phyloP scores from a whole-genome alignment of 495 filamentous ascomycete genomes.

The Penicillium pancosmium region DNA sequence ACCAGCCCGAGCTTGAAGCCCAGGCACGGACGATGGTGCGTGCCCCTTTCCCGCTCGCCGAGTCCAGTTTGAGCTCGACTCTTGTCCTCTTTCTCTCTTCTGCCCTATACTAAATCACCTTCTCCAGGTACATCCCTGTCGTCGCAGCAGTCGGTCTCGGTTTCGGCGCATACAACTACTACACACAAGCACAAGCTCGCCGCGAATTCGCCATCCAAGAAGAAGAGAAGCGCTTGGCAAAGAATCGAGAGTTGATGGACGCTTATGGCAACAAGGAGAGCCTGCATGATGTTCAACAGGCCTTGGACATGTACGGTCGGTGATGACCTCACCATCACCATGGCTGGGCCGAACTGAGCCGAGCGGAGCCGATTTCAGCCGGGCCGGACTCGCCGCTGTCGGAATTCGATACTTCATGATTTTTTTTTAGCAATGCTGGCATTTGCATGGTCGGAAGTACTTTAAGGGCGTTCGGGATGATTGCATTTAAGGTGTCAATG shows the following conservation, averaged over 20 bases:
- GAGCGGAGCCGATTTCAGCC: not conserved
- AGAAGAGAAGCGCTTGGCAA: slow-evolving; percentile 38
- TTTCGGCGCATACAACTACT: slow-evolving; percentile 37
- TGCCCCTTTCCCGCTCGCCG: not conserved
- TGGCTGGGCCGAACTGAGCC: not conserved
- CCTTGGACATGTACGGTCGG: slow-evolving; percentile 51
- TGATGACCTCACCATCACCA: not conserved
- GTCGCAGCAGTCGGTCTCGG: slow-evolving; percentile 38
- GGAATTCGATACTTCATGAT: not conserved
- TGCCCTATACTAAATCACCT: not conserved
- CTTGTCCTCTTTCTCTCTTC: not conserved
- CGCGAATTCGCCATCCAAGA: slow-evolving; percentile 20
- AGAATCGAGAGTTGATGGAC: slow-evolving; percentile 48
- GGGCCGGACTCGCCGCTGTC: not conserved
- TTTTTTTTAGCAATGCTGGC: not conserved
- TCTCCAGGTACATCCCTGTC: slow-evolving; percentile 35
- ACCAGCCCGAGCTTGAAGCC: slow-evolving; percentile 21
- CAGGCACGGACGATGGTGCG: slow-evolving; percentile 24
- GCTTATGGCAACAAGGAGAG: slow-evolving; percentile 63
- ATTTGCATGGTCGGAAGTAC: not conserved
- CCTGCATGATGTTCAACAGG: slow-evolving; percentile 58
- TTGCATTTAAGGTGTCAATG: not conserved
- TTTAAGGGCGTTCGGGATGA: not conserved
- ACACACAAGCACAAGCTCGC: slow-evolving; percentile 19
- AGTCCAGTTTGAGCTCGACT: not conserved